Evolutionary conservation across 139 green algal species (phyloP).

Genomic region (Micromonas commoda): DNA sequence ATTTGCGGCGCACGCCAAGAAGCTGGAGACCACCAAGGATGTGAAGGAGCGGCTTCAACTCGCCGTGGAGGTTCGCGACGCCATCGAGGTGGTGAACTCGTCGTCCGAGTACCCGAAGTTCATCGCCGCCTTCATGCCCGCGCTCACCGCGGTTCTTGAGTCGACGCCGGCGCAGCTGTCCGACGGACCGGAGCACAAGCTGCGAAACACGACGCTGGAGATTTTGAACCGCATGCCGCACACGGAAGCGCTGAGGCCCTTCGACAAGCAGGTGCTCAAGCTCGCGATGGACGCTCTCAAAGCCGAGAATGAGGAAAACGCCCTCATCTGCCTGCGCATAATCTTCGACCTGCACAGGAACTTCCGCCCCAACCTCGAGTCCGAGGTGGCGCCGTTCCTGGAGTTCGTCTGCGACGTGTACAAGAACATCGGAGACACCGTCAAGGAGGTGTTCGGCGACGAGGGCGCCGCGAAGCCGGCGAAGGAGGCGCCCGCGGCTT

Average conservation of each 20-base stretch:
- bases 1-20: constrained; percentile 19
- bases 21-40: constrained; percentile 35
- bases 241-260: constrained; percentile 54
- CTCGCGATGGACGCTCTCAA: constrained; percentile 41
- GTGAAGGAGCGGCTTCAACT: constrained; percentile 46
- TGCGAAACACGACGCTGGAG: constrained; percentile 64
- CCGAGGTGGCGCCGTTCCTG: constrained; percentile 64
- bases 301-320: constrained; percentile 86
- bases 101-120: constrained; percentile 54
- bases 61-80: constrained; percentile 53
- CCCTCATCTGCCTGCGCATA: constrained; percentile 61
- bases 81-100: constrained; percentile 54
- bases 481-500: not conserved
- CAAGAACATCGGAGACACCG: constrained; percentile 38
- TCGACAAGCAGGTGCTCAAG: constrained; percentile 56
- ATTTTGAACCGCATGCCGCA: constrained; percentile 67
- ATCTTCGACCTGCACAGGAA: constrained; percentile 85
- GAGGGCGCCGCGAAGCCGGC: constrained; percentile 18
- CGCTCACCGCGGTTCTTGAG: constrained; percentile 47
- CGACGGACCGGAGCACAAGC: constrained; percentile 51
- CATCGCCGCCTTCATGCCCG: constrained; percentile 51
- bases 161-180: constrained; percentile 20
- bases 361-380: constrained; percentile 56
- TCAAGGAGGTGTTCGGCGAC: constrained; percentile 40
- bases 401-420: constrained; percentile 62